Base-by-base conservation (phyloP, 371 early-diverging fungal genomes). In the Rhizomucor pusillus region DNA sequence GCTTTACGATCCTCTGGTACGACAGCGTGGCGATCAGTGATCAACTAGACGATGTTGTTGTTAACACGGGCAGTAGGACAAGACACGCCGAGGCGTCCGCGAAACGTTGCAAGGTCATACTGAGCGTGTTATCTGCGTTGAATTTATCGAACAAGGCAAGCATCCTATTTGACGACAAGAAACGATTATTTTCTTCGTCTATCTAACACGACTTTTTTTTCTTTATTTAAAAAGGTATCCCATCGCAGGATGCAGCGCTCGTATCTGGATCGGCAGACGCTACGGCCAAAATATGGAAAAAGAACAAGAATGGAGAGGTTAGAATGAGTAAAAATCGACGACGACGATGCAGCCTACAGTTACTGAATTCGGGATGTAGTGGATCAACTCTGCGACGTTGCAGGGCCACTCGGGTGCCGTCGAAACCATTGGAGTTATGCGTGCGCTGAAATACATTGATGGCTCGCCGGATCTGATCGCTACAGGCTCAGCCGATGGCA, bases 201-300 rank as follows among this genome's bases (percentile, higher is more conserved):
- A 20, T 16, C 4, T 5, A 3, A 13, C 16, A 7, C 45, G 13
- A 44, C n/a, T 33, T 24, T 40, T 43, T 6, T 53, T 37, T 13
- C 2, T 18, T 29, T 52, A 13, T 36, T 1, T 40, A n/a, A 29
- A 29, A 29, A 29, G 29, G 29, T 5, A 5, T 3, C 29, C 29
- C 29, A 29, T 7, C 29, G 7, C 29, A 61, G 14, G 83, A 87
- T 39, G 80, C 83, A 12, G 88, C 84, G 6, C 66, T 94, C 3
- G 78, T 92, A 16, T 90, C 91, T 10, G 94, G 87, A n/a, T 90
- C 92, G 5, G 89, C 90, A 3, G 93, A 94, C 61, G 75, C 77
- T 51, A 88, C 92, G 0, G 82, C 80, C 0, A 80, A 89, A 12
- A 63, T 93, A 1, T 94, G 96, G 94, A 82, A 82, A 52, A 66